Evolutionary conservation across 371 early-diverging fungal species (phyloP).

Genomic region (Mycotypha africana): DNA sequence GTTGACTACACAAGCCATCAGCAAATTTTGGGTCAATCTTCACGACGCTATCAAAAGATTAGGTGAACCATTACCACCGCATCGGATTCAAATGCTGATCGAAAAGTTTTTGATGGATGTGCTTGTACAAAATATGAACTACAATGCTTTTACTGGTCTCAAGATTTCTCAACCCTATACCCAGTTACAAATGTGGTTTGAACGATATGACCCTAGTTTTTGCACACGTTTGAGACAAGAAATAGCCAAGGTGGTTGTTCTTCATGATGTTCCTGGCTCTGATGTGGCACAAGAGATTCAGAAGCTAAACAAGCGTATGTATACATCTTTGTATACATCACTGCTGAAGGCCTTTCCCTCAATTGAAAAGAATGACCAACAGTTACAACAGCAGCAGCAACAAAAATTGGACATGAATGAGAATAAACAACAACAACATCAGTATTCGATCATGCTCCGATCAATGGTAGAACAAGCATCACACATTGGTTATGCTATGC

Average conservation of each 20-base stretch:
- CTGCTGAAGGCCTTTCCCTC: conserved; percentile 38
- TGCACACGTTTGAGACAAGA: conserved; percentile 39
- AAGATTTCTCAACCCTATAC: conserved; percentile 20
- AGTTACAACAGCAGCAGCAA: no score
- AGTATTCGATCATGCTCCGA: conserved; percentile 26
- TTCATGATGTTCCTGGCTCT: conserved; percentile 13
- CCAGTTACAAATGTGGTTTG: conserved; percentile 23
- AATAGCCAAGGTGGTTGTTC: conserved; percentile 29
- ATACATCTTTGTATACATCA: conserved; percentile 28
- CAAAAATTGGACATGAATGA: conserved; percentile 21
- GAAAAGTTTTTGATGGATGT: conserved; percentile 56
- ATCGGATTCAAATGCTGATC: conserved; percentile 50
- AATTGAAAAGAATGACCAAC: conserved; percentile 33
- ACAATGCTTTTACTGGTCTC: conserved; percentile 30
- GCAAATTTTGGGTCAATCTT: conserved; percentile 37
- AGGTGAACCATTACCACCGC: conserved; percentile 30
- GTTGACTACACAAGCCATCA: conserved; percentile 34
- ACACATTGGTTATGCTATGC: conserved; percentile 37
- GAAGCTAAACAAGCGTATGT: conserved; percentile 32
- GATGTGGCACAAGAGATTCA: conserved; percentile 23
- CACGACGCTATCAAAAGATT: conserved; percentile 22
- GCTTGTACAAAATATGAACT: conserved; percentile 37
- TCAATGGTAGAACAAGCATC: conserved; percentile 33
- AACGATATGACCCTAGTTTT: conserved; percentile 17
- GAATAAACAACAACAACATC: not conserved